Conservation (phyloP, 1,284 basidiomycete genomes). For the Irpex sp. region DNA sequence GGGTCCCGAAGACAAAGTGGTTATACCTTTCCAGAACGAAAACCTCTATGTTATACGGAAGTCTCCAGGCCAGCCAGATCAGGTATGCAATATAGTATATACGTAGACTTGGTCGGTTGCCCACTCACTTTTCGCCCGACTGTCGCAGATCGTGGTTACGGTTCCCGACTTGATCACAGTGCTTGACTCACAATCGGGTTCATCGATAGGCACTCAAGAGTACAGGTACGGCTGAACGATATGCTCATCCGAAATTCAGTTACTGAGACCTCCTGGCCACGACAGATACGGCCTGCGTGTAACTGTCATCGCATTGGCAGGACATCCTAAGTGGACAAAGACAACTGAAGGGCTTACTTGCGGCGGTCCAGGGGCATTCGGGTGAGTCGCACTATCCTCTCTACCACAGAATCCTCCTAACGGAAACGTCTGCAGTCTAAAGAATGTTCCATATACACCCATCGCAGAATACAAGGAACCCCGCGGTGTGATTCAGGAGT, state of each 20-base stretch:
- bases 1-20: slow-evolving; percentile 22
- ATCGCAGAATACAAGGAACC: slow-evolving; percentile 28
- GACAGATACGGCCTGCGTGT: slow-evolving; percentile 51
- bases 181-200: slow-evolving; percentile 51
- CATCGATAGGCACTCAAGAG: slow-evolving; percentile 48
- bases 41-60: slow-evolving; percentile 46
- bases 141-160: slow-evolving; percentile 33
- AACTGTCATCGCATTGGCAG: slow-evolving; percentile 52
- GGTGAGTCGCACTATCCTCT: slow-evolving; percentile 18
- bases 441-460: slow-evolving; percentile 23
- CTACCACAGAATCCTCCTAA: not conserved
- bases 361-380: slow-evolving; percentile 42
- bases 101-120: not conserved
- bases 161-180: slow-evolving; percentile 60
- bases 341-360: slow-evolving; percentile 47
- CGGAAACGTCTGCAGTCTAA: slow-evolving; percentile 15
- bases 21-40: slow-evolving; percentile 58
- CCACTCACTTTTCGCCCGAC: not conserved
- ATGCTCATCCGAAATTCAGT: too few relatives aligned
- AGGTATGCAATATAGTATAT: slow-evolving; percentile 13
- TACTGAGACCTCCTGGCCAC: slow-evolving; percentile 18
- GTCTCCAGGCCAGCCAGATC: slow-evolving; percentile 29
- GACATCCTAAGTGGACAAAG: slow-evolving; percentile 53
- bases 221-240: slow-evolving; percentile 22
- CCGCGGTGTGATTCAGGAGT: slow-evolving; percentile 25